Percentiles rank a stretch among this genome's conserved stretches.
Evolutionary conservation across 768 basidiomycete genomes (phyloP).

Genomic region (Lactifluus rugatus): DNA sequence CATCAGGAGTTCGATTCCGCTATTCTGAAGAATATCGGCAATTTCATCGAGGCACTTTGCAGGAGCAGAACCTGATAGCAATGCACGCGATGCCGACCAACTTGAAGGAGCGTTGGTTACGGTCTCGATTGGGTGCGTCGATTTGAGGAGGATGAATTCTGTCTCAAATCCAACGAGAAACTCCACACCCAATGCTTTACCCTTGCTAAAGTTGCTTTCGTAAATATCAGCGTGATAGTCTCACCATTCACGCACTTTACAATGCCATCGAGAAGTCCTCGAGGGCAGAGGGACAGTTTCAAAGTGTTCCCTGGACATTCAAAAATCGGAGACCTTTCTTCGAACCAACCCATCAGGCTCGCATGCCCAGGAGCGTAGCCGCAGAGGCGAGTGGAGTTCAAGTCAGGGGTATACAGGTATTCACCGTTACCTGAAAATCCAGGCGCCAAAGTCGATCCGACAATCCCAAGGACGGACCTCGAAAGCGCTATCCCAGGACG

Average conservation of each 20-base stretch:
- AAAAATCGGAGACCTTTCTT: conserved; percentile 41
- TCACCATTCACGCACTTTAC: conserved; percentile 34
- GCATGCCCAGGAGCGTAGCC: conserved; percentile 53
- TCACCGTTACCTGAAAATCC: conserved; percentile 51
- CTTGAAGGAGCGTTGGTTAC: conserved; percentile 38
- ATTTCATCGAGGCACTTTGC: conserved; percentile 48
- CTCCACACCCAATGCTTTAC: conserved; percentile 30
- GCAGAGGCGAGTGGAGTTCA: conserved; percentile 41
- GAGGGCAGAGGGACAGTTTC: conserved; percentile 48
- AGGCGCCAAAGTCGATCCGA: conserved; percentile 35
- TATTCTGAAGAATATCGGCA: conserved; percentile 35
- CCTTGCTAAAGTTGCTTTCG: conserved; percentile 25
- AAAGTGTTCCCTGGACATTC: conserved; percentile 27
- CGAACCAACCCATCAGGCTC: conserved; percentile 57
- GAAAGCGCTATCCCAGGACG: conserved; percentile 46
- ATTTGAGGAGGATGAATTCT: conserved; percentile 58
- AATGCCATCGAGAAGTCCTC: conserved; percentile 42
- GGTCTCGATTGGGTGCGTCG: conserved; percentile 35
- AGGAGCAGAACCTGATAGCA: conserved; percentile 38
- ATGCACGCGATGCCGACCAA: conserved; percentile 37
- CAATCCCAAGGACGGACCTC: conserved; percentile 41
- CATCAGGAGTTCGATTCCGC: conserved; percentile 55
- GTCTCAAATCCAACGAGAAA: conserved; percentile 63
- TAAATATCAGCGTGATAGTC: background rate
- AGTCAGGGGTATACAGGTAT: conserved; percentile 49